Conservation (phyloP, 2,329 filamentous ascomycete genomes). For the Raffaelea albimanens region DNA sequence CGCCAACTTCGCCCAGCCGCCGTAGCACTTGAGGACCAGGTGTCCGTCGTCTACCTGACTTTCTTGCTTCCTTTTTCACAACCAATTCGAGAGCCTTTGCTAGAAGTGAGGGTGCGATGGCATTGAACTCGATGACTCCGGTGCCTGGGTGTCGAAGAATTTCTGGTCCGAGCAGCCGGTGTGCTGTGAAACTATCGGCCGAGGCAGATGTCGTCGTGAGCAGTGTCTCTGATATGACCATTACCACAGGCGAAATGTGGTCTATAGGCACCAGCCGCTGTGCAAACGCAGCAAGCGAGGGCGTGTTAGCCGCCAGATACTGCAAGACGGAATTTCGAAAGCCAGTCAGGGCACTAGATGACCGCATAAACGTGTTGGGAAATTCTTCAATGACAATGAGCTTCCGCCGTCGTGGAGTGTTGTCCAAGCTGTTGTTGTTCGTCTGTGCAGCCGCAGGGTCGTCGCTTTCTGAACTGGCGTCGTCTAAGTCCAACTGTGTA, state of each 20-base stretch:
- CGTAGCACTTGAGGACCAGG: constrained; percentile 74
- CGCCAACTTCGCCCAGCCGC: constrained; percentile 74
- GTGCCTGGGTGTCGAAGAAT: constrained; percentile 74
- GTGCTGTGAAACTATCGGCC: constrained; percentile 85
- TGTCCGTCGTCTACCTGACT: constrained; percentile 64
- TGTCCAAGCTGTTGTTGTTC: background rate
- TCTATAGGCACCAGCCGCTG: constrained; percentile 23
- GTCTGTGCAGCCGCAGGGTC: constrained; percentile 8
- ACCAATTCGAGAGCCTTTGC: constrained; percentile 75
- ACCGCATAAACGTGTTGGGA: constrained; percentile 62
- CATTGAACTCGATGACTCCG: constrained; percentile 82
- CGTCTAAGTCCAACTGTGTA: constrained; percentile 35
- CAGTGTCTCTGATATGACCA: constrained; percentile 86
- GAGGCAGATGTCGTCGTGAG: constrained; percentile 76
- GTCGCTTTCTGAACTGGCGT: constrained; percentile 17
- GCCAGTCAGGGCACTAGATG: constrained; percentile 53
- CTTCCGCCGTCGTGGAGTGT: constrained; percentile 22
- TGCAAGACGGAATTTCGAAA: constrained; percentile 69
- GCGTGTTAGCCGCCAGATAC: constrained; percentile 61
- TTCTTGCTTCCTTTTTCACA: constrained; percentile 74
- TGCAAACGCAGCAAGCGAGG: constrained; percentile 39
- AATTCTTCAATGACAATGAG: constrained; percentile 76
- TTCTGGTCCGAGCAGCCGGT: constrained; percentile 78
- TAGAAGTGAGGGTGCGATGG: constrained; percentile 77
- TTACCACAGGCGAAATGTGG: constrained; percentile 62